phyloP scores from a whole-genome alignment of 164 flowering plant species.

The Piper longum region DNA sequence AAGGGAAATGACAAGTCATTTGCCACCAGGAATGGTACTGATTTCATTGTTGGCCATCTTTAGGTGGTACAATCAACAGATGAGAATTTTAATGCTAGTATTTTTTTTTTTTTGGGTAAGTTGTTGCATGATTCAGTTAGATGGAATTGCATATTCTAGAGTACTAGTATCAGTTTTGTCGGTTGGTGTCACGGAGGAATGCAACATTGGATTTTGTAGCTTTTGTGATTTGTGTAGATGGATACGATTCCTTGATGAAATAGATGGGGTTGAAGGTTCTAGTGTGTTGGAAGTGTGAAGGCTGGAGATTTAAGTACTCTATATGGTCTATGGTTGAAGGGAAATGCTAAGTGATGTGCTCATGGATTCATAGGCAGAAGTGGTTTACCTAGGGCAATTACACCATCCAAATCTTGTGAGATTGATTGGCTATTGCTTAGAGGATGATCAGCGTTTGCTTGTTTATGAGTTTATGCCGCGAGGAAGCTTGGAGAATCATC shows the following conservation, averaged over 20 bases:
- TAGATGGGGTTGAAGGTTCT: background rate
- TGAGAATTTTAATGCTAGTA: too few species aligned
- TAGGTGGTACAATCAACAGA: too few species aligned
- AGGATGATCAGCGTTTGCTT: conserved; percentile 68
- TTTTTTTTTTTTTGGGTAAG: background rate
- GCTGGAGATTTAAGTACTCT: background rate
- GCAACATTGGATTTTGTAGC: too few species aligned
- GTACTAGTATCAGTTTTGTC: too few species aligned
- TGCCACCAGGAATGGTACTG: too few species aligned
- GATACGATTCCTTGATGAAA: background rate
- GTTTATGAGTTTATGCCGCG: conserved; percentile 79
- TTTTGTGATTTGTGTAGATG: too few species aligned
- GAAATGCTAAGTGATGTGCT: background rate
- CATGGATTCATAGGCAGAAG: conserved; percentile 44
- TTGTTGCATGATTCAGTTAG: background rate
- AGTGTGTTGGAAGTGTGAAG: background rate
- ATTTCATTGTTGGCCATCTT: too few species aligned
- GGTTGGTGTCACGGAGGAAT: too few species aligned
- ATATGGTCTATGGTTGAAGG: too few species aligned
- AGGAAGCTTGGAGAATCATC: conserved; percentile 79
- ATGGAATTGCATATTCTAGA: background rate
- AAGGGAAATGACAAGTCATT: too few species aligned
- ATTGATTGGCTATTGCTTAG: conserved; percentile 66
- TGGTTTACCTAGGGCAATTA: conserved; percentile 63
- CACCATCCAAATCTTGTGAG: conserved; percentile 73